Evolutionary conservation across 2,329 filamentous ascomycete genomes (phyloP), one percentile per base, ranked within the genome.

Genomic region (Aspergillus tanneri): DNA sequence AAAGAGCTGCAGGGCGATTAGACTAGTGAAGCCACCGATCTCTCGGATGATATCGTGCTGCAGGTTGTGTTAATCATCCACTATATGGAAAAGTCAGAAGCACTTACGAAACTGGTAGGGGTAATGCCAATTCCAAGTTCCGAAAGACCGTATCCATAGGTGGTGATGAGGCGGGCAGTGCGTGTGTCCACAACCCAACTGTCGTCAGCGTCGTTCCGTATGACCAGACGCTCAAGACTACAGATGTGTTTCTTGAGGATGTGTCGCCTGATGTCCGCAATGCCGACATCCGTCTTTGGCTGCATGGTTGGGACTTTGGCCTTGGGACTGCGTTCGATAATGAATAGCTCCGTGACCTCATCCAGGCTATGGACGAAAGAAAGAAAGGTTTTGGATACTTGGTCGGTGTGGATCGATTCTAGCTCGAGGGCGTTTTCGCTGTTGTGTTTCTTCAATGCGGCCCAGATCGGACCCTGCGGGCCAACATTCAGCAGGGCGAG

Each of bases 401-500:
- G 79, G 59, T 87, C 84, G 0, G 82, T 85, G 55, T 80, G 81
- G 46, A 87, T 79, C 52, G 77, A 80, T 40, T 75, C 72, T 34
- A 87, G 64, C 0, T 77, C 86, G 67, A 0, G 78, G 75, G 7
- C 71, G 65, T 1, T 70, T 57, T 42, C 73, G 73, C 11, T n/a
- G 60, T 84, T 39, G 82, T 56, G 83, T 74, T 54, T 77, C 79
- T 14, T 73, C 67, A 86, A 65, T 46, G 79, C 65, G 2, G 72
- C 69, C 84, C 84, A 87, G 52, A 86, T 78, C 0, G 77, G 70
- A 22, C 73, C 73, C 61, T 87, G 84, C 4, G 77, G 72, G 1
- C 84, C 84, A 14, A 86, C 82, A 52, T 83, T 84, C 37, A 87
- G 74, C 19, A 87, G 70, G 1, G 81, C 83, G 14, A 87, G 69